Conservation (phyloP, 257 asterid genomes). For the Voacanga thouarsii region DNA sequence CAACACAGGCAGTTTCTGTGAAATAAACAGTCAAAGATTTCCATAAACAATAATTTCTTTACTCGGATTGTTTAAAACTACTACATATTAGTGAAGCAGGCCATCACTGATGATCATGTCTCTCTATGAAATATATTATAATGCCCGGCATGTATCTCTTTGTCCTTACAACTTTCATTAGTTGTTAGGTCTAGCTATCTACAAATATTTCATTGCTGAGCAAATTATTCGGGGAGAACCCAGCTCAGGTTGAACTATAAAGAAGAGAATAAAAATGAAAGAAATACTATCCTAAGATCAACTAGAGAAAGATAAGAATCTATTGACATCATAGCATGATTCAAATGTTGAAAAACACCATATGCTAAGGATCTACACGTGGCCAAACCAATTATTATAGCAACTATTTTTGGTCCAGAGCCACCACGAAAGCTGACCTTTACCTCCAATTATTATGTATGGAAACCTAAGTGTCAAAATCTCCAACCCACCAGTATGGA, state of each 20-base stretch:
- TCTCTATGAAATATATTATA: background rate
- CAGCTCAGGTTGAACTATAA: too few relatives aligned
- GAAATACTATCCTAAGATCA: background rate
- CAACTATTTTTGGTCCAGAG: conserved; percentile 25
- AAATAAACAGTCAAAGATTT: background rate
- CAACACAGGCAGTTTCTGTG: conserved; percentile 72
- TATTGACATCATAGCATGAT: conserved; percentile 5
- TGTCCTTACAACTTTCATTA: background rate
- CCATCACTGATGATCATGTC: too few relatives aligned
- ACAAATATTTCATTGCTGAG: background rate
- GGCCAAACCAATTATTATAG: conserved; percentile 1
- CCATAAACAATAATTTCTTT: background rate
- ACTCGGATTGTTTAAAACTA: background rate
- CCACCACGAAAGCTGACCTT: conserved; percentile 20
- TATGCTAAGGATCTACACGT: conserved; percentile 4
- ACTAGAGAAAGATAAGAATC: background rate
- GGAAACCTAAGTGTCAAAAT: conserved; percentile 26
- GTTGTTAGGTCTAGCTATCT: background rate
- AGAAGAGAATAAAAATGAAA: too few relatives aligned
- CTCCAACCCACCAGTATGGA: conserved; percentile 15
- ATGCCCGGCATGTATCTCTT: background rate
- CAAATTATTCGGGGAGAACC: background rate
- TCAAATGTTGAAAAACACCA: background rate
- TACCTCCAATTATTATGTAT: conserved; percentile 30
- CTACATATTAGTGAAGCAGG: background rate